phyloP scores from a whole-genome alignment of 2,329 filamentous ascomycete species.

The Colletotrichum echinochloae region DNA sequence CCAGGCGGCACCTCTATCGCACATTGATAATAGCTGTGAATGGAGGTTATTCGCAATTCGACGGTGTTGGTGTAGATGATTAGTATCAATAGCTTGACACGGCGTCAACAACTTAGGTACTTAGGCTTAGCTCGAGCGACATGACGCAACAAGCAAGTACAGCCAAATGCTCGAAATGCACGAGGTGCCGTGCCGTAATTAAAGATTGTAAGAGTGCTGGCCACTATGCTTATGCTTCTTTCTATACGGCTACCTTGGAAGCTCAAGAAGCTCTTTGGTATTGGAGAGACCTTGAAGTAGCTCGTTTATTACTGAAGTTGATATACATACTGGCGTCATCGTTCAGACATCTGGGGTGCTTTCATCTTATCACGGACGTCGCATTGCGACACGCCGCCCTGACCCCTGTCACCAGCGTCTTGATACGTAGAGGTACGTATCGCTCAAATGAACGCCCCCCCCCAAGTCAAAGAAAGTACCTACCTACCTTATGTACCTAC shows the following conservation, averaged over 20 bases:
- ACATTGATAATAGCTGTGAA: background rate
- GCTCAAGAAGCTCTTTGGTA: background rate
- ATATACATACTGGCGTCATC: slow-evolving; percentile 3
- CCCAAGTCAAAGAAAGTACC: background rate
- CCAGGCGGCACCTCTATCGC: background rate
- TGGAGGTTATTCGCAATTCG: background rate
- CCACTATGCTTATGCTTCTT: background rate
- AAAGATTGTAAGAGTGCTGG: background rate
- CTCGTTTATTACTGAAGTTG: background rate
- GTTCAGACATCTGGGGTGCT: background rate
- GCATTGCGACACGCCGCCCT: background rate
- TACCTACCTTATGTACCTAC: too few species aligned
- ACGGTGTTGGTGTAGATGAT: background rate
- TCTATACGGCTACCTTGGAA: background rate
- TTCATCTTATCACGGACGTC: slow-evolving; percentile 6
- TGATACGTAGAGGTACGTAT: background rate
- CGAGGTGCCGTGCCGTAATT: background rate
- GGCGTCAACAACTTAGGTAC: background rate
- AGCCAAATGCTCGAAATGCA: background rate
- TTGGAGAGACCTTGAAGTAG: background rate
- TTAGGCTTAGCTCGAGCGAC: background rate
- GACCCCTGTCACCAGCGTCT: background rate
- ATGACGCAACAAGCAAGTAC: background rate
- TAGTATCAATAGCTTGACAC: background rate
- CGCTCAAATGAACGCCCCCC: background rate